Base-by-base conservation (phyloP, 148 eudicot species). In the Bassia scoparia region DNA sequence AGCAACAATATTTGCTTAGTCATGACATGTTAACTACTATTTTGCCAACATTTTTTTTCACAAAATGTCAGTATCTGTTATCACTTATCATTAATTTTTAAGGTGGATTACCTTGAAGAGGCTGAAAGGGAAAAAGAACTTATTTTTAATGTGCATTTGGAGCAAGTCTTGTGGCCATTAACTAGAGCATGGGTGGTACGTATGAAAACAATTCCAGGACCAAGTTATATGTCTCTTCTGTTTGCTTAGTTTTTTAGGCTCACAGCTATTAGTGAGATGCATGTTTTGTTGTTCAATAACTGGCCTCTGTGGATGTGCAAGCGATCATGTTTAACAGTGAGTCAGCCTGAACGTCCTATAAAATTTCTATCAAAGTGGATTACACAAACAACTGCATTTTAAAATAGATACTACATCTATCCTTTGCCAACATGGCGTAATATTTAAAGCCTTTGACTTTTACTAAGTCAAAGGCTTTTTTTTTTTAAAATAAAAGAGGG, bases 371-470 rank as follows among this genome's bases (percentile, higher is more conserved):
- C 61, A n/a, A 56, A 70, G 59, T 65, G 75, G 61, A 54, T 34
- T 60, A 44, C 75, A 70, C 74, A 66, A 69, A 70, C 52, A 66
- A 60, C 48, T 68, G 17, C 37, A 69, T 29, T 29, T 61, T 66
- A 69, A 4, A 49, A 33, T 29, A 44, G 24, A 8, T 43, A 38
- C 41, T 24, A 59, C 44, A 18, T 46, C 43, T 79, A 73, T 79
- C 69, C 5, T 67, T 61, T 68, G 62, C 68, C 23, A 66, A 66
- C 76, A 77, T 67, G 73, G 53, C 73, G 30, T 30, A 67, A 68
- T 68, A 62, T 61, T 13, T 9, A 16, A 26, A 26, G 24, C 14
- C 68, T 58, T 21, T 73, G 69, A 71, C 66, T 67, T 38, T 59
- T 78, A 46, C 10, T n/a, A 16, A 20, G 61, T 26, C 64, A 12